phyloP scores from a whole-genome alignment of 2,329 filamentous ascomycete species.

The Microdochium bolleyi region DNA sequence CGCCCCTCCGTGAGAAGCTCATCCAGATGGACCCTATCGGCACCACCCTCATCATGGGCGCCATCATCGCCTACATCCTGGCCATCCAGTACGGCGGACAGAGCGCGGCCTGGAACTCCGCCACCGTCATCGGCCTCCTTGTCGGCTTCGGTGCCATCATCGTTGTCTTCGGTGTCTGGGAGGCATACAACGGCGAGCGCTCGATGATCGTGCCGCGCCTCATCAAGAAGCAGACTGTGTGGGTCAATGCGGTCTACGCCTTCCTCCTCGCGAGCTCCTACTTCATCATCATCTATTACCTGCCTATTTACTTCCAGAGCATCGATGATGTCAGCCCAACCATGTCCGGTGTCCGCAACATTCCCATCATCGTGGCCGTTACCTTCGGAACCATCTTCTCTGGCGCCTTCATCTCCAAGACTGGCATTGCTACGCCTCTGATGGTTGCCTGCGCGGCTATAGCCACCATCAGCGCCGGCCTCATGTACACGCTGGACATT shows the following conservation, averaged over 20 bases:
- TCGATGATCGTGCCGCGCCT: constrained; percentile 14
- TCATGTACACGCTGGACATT: constrained; percentile 19
- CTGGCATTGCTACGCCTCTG: constrained; percentile 19
- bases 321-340: constrained; percentile 21
- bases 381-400: constrained; percentile 18
- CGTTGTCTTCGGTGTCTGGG: constrained; percentile 17
- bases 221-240: neutral
- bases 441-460: constrained; percentile 26
- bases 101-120: constrained; percentile 22
- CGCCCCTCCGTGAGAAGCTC: constrained; percentile 4
- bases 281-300: constrained; percentile 26
- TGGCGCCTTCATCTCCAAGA: constrained; percentile 15
- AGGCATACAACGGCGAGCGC: constrained; percentile 24
- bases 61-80: constrained; percentile 29
- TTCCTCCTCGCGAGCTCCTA: constrained; percentile 20
- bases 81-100: constrained; percentile 31
- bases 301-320: constrained; percentile 32
- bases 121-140: constrained; percentile 21
- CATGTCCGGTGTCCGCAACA: constrained; percentile 22
- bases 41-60: constrained; percentile 33
- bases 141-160: constrained; percentile 11
- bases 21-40: constrained; percentile 41
- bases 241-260: constrained; percentile 16
- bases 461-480: constrained; percentile 18
- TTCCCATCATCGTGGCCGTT: constrained; percentile 26